Evolutionary conservation across 139 green algal genomes (phyloP).

Genomic region (Tetradesmus lagerheimii): DNA sequence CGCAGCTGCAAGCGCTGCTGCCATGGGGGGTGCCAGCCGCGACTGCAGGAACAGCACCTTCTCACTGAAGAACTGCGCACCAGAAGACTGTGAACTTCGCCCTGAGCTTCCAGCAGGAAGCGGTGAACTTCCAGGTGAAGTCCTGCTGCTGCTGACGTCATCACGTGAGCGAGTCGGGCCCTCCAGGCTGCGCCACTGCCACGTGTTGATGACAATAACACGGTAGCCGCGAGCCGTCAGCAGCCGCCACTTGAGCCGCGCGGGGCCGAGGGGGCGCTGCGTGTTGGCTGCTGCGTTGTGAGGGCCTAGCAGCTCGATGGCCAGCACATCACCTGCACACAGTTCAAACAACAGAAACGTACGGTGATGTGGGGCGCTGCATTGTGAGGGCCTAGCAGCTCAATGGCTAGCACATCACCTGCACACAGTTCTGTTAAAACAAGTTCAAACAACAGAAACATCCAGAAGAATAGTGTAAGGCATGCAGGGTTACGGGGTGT

Average conservation of each 20-base stretch:
- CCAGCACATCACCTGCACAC: constrained; percentile 35
- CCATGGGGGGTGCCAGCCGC: neutral
- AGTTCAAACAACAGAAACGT: too few relatives aligned
- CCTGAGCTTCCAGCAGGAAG: neutral
- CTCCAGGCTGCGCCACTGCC: constrained; percentile 33
- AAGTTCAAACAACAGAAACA: too few relatives aligned
- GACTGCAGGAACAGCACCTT: constrained; percentile 25
- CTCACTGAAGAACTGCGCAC: constrained; percentile 13
- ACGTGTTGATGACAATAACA: constrained; percentile 42
- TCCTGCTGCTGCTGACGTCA: neutral
- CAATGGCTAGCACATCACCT: constrained; percentile 49
- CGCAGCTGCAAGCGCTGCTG: neutral
- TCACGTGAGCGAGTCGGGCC: neutral
- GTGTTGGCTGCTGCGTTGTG: constrained; percentile 66
- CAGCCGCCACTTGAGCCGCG: constrained; percentile 67
- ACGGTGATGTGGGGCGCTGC: constrained; percentile 56
- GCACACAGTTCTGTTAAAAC: too few relatives aligned
- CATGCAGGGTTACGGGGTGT: too few relatives aligned
- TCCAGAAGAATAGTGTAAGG: too few relatives aligned
- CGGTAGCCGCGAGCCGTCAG: constrained; percentile 52
- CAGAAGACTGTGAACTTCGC: neutral
- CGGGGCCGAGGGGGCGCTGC: constrained; percentile 58
- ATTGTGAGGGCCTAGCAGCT: constrained; percentile 64
- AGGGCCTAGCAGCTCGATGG: constrained; percentile 57
- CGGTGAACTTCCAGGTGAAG: neutral